phyloP scores from a whole-genome alignment of 208 protist genomes.

The Leishmania major region DNA sequence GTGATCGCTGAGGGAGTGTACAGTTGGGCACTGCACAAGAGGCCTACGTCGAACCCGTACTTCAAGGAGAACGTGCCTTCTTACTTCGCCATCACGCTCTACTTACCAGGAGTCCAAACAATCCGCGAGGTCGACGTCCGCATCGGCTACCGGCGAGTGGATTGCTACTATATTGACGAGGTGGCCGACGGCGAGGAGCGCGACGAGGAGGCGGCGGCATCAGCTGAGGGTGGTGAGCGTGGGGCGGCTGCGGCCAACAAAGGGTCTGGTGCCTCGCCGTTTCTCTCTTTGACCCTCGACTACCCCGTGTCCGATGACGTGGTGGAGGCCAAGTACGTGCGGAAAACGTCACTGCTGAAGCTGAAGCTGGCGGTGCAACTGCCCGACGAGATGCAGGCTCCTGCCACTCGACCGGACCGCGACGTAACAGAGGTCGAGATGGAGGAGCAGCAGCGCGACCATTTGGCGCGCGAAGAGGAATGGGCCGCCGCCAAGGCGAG shows the following conservation, averaged over 20 bases:
- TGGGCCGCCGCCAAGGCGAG: conserved; percentile 35
- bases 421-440: conserved; percentile 71
- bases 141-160: conserved; percentile 42
- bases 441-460: conserved; percentile 53
- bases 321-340: conserved; percentile 74
- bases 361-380: conserved; percentile 65
- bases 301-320: conserved; percentile 81
- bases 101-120: conserved; percentile 71
- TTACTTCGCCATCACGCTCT: conserved; percentile 53
- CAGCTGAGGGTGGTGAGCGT: not conserved
- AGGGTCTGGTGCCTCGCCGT: conserved; percentile 23
- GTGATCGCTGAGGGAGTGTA: conserved; percentile 61
- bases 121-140: conserved; percentile 87
- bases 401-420: conserved; percentile 45
- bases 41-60: conserved; percentile 67
- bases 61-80: conserved; percentile 82
- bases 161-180: conserved; percentile 69
- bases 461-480: conserved; percentile 33
- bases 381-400: conserved; percentile 67
- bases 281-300: conserved; percentile 67
- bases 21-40: conserved; percentile 78
- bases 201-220: not conserved
- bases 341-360: conserved; percentile 61
- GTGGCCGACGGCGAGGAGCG: conserved; percentile 22
- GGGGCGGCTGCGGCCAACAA: not conserved